Percentiles rank a stretch among this genome's conserved stretches.
Conservation (phyloP, 345 rosid genomes). For the Ceriops decandra region DNA sequence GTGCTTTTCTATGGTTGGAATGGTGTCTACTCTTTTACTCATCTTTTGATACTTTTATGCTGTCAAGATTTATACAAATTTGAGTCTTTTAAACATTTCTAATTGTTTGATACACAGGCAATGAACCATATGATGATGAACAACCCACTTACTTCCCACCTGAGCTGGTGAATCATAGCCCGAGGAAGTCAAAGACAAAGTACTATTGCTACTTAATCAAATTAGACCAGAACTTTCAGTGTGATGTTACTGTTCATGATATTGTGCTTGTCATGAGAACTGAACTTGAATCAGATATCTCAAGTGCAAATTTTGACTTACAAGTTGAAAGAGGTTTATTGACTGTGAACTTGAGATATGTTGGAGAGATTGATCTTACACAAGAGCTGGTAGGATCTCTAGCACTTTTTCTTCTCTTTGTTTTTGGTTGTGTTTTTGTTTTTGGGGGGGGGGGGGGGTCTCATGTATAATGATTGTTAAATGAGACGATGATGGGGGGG, state of each 20-base stretch:
- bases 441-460: too few species aligned
- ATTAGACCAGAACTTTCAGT: conserved; percentile 39
- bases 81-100: neutral
- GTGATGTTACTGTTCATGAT: conserved; percentile 39
- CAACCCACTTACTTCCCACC: conserved; percentile 73
- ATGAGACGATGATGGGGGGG: too few species aligned
- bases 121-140: conserved; percentile 38
- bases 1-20: neutral
- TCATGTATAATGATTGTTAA: too few species aligned
- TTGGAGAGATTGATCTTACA: conserved; percentile 40
- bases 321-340: conserved; percentile 55
- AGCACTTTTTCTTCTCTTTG: neutral
- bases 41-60: conserved; percentile 1
- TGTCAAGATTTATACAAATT: neutral
- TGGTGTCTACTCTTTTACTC: neutral
- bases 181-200: conserved; percentile 11
- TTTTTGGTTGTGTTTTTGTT: neutral
- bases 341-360: conserved; percentile 42
- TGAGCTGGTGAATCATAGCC: conserved; percentile 46
- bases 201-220: conserved; percentile 60
- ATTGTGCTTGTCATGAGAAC: conserved; percentile 55
- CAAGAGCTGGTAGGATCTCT: conserved; percentile 37
- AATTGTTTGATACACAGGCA: conserved; percentile 36
- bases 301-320: conserved; percentile 34
- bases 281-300: conserved; percentile 47